A percentile compares a stretch with the other conserved stretches of the same genome.
Evolutionary conservation across 2,329 filamentous ascomycete species (phyloP).

Genomic region (Akanthomyces uredinophilus): DNA sequence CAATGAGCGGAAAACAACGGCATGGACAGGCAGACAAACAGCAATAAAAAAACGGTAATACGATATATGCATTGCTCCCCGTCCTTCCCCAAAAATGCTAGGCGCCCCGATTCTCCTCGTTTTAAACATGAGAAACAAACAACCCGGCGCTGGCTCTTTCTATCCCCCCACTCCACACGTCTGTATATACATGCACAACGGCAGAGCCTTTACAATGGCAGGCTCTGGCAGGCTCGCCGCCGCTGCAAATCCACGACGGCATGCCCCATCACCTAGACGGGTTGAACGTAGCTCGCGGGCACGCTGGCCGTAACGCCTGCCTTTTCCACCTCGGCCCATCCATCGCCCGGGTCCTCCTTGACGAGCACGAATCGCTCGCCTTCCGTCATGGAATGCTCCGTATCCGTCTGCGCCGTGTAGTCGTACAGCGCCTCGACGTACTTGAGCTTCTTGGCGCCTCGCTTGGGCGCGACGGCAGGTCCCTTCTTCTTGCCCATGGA

Average conservation of each 20-base stretch:
- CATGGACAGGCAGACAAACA: neutral
- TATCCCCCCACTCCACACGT: too few relatives aligned
- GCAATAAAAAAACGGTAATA: neutral
- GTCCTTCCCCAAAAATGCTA: neutral
- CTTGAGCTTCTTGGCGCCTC: constrained; percentile 87
- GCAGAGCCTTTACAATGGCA: neutral
- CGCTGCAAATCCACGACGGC: neutral
- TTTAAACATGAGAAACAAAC: neutral
- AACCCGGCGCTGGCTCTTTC: neutral
- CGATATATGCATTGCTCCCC: constrained; percentile 6
- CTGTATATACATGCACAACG: constrained; percentile 1
- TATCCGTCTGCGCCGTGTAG: constrained; percentile 78
- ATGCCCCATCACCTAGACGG: constrained; percentile 45
- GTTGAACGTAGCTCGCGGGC: constrained; percentile 86
- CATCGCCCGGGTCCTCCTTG: constrained; percentile 82
- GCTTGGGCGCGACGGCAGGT: constrained; percentile 81
- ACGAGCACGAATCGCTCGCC: constrained; percentile 90
- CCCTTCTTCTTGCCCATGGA: constrained; percentile 71
- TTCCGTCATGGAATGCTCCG: constrained; percentile 84
- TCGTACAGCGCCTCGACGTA: constrained; percentile 93
- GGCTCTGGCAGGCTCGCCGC: constrained; percentile 5
- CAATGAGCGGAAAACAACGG: neutral
- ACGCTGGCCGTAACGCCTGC: constrained; percentile 83
- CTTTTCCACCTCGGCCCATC: constrained; percentile 95
- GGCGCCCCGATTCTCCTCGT: neutral